Percentiles rank a stretch among this genome's conserved stretches.
Conservation (phyloP, 164 flowering plant genomes). For the Akebia trifoliata region DNA sequence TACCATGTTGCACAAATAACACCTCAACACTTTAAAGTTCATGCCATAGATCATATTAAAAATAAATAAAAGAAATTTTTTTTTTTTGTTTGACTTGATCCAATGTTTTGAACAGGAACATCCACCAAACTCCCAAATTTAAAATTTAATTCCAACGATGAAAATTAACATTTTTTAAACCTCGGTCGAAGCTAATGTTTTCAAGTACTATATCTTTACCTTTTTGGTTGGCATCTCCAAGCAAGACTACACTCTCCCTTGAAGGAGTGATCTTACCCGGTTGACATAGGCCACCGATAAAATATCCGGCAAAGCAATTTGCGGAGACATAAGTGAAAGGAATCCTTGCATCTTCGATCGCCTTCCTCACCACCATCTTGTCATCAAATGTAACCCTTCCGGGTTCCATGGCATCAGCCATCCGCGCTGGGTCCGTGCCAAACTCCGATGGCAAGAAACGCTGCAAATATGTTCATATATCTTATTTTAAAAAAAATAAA, state of each 20-base stretch:
- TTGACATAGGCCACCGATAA: conserved; percentile 34
- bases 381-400: conserved; percentile 47
- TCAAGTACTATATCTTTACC: conserved; percentile 19
- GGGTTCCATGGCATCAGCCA: conserved; percentile 40
- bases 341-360: conserved; percentile 31
- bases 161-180: no score
- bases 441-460: conserved; percentile 49
- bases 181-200: no score
- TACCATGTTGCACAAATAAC: no score
- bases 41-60: no score
- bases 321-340: conserved; percentile 43
- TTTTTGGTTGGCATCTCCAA: conserved; percentile 37
- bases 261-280: conserved; percentile 32
- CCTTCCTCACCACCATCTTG: conserved; percentile 42
- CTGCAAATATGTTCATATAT: no score
- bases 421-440: conserved; percentile 38
- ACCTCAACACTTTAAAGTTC: no score
- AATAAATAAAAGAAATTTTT: no score
- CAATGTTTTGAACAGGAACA: no score
- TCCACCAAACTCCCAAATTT: no score
- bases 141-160: no score
- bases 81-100: no score
- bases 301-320: conserved; percentile 45
- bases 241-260: conserved; percentile 21
- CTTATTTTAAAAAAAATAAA: no score